These are phyloP conservation scores for Echium plantagineum DNA, from an alignment of 257 asterid species.

Conservation along the genomic window DNA sequence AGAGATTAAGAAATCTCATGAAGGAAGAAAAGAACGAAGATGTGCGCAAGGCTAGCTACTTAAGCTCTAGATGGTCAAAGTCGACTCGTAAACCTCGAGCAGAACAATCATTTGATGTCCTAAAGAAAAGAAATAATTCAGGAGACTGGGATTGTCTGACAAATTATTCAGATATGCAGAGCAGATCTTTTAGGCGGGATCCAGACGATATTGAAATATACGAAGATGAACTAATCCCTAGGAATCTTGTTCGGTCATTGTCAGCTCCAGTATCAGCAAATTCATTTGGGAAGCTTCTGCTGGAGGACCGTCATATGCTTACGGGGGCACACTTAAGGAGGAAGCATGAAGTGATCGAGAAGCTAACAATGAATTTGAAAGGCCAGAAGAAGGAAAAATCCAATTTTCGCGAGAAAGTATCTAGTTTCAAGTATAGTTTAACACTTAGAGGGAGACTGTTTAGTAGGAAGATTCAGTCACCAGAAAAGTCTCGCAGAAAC, in stretches of 20 bases:
- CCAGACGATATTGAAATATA: conserved; percentile 31
- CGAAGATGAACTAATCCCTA: conserved; percentile 47
- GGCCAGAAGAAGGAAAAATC: conserved; percentile 66
- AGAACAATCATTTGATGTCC: conserved; percentile 24
- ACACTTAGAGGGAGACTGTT: conserved; percentile 68
- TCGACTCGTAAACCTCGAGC: conserved; percentile 21
- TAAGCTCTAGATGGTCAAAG: conserved; percentile 34
- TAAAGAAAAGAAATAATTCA: conserved; percentile 18
- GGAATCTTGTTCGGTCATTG: conserved; percentile 72
- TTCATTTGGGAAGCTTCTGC: conserved; percentile 83
- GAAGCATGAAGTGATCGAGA: conserved; percentile 70
- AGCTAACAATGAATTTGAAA: conserved; percentile 38
- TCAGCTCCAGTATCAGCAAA: conserved; percentile 87
- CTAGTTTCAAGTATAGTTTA: conserved; percentile 70
- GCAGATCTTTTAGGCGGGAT: conserved; percentile 50
- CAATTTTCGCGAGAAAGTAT: conserved; percentile 73
- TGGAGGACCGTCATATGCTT: conserved; percentile 66
- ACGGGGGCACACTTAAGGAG: conserved; percentile 77
- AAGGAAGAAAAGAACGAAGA: conserved; percentile 43
- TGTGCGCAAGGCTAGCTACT: conserved; percentile 27
- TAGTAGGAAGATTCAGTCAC: conserved; percentile 57
- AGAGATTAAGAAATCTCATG: conserved; percentile 63
- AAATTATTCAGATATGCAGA: conserved; percentile 35
- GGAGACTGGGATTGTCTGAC: conserved; percentile 20
- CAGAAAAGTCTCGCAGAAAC: conserved; percentile 28